These are phyloP conservation scores for Backusella sp. DNA, from an alignment of 192 early-diverging fungal species.

Conservation along the genomic window DNA sequence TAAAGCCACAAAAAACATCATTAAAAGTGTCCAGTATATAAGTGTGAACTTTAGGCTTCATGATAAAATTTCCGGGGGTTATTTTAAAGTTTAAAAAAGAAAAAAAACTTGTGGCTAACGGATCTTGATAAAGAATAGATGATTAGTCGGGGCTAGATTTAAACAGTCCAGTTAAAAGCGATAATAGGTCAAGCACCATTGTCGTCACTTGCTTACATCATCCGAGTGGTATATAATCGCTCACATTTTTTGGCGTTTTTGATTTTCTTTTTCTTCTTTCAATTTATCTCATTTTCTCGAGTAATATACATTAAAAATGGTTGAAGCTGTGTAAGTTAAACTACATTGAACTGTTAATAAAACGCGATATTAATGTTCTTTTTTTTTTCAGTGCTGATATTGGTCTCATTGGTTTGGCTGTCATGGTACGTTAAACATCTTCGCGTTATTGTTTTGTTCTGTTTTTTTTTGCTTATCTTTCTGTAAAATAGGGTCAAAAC, in stretches of 20 bases:
- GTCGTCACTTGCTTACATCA: constrained; percentile 10
- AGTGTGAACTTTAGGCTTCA: not conserved
- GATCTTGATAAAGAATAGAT: constrained; percentile 9
- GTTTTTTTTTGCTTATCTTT: not conserved
- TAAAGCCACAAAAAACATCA: not conserved
- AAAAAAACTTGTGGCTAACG: not conserved
- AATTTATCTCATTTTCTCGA: constrained; percentile 7
- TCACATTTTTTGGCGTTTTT: not conserved
- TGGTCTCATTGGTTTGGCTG: constrained; percentile 98
- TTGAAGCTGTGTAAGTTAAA: constrained; percentile 28
- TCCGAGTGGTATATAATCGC: not conserved
- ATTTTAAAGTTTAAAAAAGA: not conserved
- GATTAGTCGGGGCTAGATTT: constrained; percentile 7
- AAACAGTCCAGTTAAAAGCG: constrained; percentile 2
- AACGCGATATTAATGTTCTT: not conserved
- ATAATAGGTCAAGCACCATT: not conserved
- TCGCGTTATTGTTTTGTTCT: not conserved
- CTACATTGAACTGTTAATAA: not conserved
- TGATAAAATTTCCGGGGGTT: not conserved
- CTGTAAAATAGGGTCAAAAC: constrained; percentile 85
- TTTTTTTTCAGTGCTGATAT: constrained; percentile 78
- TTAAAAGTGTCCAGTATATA: not conserved
- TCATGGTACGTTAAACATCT: constrained; percentile 80
- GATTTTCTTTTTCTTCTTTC: constrained; percentile 17
- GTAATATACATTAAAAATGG: constrained; percentile 13